These are phyloP conservation scores for Protea cynaroides DNA, from an alignment of 164 flowering plant genomes.

Conservation along the genomic window DNA sequence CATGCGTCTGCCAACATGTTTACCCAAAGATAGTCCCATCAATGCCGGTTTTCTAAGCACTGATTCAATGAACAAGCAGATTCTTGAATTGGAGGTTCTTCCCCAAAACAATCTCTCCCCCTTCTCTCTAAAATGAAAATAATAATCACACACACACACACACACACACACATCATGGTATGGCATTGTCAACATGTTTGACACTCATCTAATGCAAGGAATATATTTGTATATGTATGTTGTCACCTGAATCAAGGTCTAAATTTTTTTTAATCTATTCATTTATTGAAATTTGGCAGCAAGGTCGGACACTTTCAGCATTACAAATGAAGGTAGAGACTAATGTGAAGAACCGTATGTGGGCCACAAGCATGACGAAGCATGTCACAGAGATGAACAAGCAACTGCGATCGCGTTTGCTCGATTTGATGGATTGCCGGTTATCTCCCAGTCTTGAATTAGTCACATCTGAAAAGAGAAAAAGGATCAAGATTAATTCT, in stretches of 20 bases:
- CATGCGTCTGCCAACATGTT: conserved; percentile 20
- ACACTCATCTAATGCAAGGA: not conserved
- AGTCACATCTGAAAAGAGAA: conserved; percentile 12
- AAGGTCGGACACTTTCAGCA: conserved; percentile 29
- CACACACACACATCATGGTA: not conserved
- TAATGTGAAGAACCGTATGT: conserved; percentile 29
- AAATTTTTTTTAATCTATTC: not conserved
- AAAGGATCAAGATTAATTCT: conserved; percentile 21
- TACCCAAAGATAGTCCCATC: conserved; percentile 18
- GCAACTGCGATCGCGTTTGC: conserved; percentile 35
- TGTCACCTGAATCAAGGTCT: too few species aligned
- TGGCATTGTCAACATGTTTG: too few species aligned
- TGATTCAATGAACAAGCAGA: conserved; percentile 24
- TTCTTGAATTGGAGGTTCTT: conserved; percentile 39
- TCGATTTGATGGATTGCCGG: conserved; percentile 38
- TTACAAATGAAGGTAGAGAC: conserved; percentile 46
- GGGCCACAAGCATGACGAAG: conserved; percentile 50
- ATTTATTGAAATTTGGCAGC: conserved; percentile 20
- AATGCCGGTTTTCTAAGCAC: conserved; percentile 17
- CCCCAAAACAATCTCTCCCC: conserved; percentile 12
- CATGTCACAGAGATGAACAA: conserved; percentile 50
- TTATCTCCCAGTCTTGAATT: conserved; percentile 16
- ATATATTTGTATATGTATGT: not conserved
- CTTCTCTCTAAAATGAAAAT: not conserved
- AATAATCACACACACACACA: not conserved